Evolutionary conservation across 352 stramenopile species (phyloP).

Genomic region (Pythium apleroticum): DNA sequence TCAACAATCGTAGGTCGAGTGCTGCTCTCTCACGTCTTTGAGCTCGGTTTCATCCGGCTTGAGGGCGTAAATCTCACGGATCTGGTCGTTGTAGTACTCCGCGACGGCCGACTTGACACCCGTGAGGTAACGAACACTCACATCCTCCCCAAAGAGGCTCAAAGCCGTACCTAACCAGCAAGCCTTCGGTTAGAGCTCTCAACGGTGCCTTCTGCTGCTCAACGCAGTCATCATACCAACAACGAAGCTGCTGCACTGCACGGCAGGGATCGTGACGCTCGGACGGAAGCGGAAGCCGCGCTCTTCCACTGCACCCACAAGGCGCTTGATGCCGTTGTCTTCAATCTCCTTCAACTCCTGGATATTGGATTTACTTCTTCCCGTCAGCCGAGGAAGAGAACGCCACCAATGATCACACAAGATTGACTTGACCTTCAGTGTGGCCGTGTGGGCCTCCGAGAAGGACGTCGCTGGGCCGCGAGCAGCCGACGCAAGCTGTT

Average conservation of each 20-base stretch:
- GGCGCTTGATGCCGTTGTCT: conserved; percentile 45
- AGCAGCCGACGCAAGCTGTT: conserved; percentile 35
- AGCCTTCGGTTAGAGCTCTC: not conserved
- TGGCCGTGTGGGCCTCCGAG: conserved; percentile 38
- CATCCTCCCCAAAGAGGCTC: conserved; percentile 50
- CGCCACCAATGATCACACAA: not conserved
- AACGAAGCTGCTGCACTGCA: conserved; percentile 49
- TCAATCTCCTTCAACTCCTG: conserved; percentile 55
- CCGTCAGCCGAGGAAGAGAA: no score
- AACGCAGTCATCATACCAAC: conserved; percentile 35
- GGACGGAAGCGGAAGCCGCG: conserved; percentile 67
- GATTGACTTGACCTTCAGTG: conserved; percentile 41
- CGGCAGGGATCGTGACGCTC: conserved; percentile 54
- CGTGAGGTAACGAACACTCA: conserved; percentile 66
- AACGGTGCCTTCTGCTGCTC: no score
- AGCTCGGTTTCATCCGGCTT: conserved; percentile 54
- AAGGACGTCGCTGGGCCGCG: conserved; percentile 39
- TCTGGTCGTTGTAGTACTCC: conserved; percentile 90
- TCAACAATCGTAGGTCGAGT: not conserved
- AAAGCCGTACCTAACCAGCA: conserved; percentile 36
- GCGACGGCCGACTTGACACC: conserved; percentile 78
- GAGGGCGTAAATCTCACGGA: conserved; percentile 78
- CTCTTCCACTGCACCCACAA: conserved; percentile 41
- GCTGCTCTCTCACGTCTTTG: conserved; percentile 43
- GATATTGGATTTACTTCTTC: no score